Conservation (phyloP, 2,329 filamentous ascomycete species). For the Ploettnerulaceae sp. region DNA sequence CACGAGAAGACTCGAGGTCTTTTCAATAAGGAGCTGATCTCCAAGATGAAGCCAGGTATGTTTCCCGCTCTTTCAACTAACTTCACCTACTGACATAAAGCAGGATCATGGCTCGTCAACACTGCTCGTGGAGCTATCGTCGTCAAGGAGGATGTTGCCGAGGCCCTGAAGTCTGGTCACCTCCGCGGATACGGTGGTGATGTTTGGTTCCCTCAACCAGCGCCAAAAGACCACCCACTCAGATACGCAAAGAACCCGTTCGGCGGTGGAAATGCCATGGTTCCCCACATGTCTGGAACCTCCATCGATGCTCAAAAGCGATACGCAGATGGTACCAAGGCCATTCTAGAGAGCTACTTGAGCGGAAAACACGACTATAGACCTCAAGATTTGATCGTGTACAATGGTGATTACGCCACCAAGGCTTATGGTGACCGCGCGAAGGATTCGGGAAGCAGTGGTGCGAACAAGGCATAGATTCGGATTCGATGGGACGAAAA, state of each 20-base stretch:
- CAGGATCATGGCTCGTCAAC: constrained; percentile 94
- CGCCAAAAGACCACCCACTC: constrained; percentile 86
- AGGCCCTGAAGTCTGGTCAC: constrained; percentile 85
- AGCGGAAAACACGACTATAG: constrained; percentile 82
- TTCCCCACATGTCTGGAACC: constrained; percentile 97
- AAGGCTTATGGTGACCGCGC: constrained; percentile 47
- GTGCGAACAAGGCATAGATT: constrained; percentile 22
- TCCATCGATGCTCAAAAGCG: constrained; percentile 96
- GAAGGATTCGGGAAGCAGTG: constrained; percentile 17
- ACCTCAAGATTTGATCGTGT: constrained; percentile 84
- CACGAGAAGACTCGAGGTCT: constrained; percentile 96
- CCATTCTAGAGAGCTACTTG: constrained; percentile 88
- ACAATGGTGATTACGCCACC: constrained; percentile 88
- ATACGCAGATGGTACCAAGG: constrained; percentile 83
- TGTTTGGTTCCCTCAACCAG: constrained; percentile 92
- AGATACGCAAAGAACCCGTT: constrained; percentile 91
- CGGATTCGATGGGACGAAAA: neutral
- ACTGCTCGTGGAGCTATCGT: constrained; percentile 98
- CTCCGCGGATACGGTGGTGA: constrained; percentile 85
- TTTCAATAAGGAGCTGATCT: constrained; percentile 97
- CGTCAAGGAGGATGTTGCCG: constrained; percentile 98
- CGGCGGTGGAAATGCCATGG: constrained; percentile 97
- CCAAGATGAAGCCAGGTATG: constrained; percentile 98
- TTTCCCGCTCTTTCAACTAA: constrained; percentile 66
- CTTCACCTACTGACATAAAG: constrained; percentile 33